Percentiles rank a stretch among this genome's conserved stretches.
These are phyloP conservation scores for Thinopyrum elongatum DNA, from an alignment of 176 grass and related monocot genomes.

Conservation along the genomic window DNA sequence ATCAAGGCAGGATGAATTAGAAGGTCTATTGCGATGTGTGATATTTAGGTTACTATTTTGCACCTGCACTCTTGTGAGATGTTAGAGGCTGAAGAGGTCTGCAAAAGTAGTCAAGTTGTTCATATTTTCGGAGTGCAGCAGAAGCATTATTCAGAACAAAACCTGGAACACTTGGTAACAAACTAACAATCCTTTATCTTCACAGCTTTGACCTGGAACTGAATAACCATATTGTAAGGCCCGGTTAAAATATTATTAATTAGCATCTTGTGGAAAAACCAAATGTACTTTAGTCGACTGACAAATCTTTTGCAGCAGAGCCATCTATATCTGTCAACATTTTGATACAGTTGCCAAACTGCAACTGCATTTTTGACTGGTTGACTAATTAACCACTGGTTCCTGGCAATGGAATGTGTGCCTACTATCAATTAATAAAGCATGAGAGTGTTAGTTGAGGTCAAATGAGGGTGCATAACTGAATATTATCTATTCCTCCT, in stretches of 20 bases:
- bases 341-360: neutral
- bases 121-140: constrained; percentile 1
- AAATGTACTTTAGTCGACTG: constrained; percentile 14
- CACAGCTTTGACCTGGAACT: neutral
- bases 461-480: neutral
- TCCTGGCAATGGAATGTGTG: no score
- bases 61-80: constrained; percentile 17
- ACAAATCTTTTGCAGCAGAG: neutral
- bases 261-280: constrained; percentile 26
- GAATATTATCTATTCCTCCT: neutral
- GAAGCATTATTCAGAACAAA: no score
- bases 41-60: constrained; percentile 7
- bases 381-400: neutral
- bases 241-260: constrained; percentile 16
- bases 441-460: neutral
- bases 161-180: no score
- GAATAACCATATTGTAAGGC: constrained; percentile 23
- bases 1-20: constrained; percentile 37
- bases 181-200: no score
- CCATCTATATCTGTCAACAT: constrained; percentile 24
- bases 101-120: constrained; percentile 7
- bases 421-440: neutral
- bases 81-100: constrained; percentile 9
- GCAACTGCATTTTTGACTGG: neutral
- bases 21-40: constrained; percentile 13